These are phyloP conservation scores for Quercus lobata DNA, from an alignment of 331 rosid species.

Conservation along the genomic window DNA sequence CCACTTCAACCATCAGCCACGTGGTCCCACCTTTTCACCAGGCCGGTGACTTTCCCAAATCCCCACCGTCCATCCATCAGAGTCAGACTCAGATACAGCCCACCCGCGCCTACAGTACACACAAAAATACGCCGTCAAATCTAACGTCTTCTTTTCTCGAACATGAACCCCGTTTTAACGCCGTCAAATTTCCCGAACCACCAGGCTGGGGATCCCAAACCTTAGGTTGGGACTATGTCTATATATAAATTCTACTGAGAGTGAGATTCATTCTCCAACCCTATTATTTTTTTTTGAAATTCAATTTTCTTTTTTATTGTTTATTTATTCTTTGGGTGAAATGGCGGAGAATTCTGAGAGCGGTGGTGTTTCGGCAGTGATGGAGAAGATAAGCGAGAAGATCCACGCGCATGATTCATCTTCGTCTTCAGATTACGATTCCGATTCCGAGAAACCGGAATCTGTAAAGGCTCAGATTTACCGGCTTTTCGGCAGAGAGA, in stretches of 20 bases:
- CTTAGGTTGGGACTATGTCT: slow-evolving; percentile 29
- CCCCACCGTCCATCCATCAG: slow-evolving; percentile 8
- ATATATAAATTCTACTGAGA: slow-evolving; percentile 14
- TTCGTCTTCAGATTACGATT: slow-evolving; percentile 51
- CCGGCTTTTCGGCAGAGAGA: slow-evolving; percentile 83
- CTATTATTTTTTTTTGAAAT: slow-evolving; percentile 2
- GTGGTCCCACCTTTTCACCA: slow-evolving; percentile 5
- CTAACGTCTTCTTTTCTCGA: background rate
- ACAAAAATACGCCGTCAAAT: background rate
- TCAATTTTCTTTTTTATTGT: no score
- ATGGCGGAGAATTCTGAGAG: slow-evolving; percentile 73
- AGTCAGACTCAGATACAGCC: no score
- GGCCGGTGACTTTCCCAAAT: slow-evolving; percentile 28
- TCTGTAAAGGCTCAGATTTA: slow-evolving; percentile 47
- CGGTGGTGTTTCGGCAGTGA: slow-evolving; percentile 35
- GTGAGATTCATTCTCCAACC: background rate
- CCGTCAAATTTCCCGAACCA: slow-evolving; percentile 1
- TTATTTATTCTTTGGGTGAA: no score
- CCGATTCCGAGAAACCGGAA: slow-evolving; percentile 42
- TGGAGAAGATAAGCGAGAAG: slow-evolving; percentile 70
- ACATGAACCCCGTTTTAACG: slow-evolving; percentile 22
- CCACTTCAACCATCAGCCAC: slow-evolving; percentile 18
- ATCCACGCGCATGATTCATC: slow-evolving; percentile 59
- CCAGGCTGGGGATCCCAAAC: slow-evolving; percentile 10
- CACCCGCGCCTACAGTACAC: background rate